A percentile compares a stretch with the other conserved stretches of the same genome.
phyloP scores from a whole-genome alignment of 2,329 filamentous ascomycete genomes.

The Verticillium tricorpus region DNA sequence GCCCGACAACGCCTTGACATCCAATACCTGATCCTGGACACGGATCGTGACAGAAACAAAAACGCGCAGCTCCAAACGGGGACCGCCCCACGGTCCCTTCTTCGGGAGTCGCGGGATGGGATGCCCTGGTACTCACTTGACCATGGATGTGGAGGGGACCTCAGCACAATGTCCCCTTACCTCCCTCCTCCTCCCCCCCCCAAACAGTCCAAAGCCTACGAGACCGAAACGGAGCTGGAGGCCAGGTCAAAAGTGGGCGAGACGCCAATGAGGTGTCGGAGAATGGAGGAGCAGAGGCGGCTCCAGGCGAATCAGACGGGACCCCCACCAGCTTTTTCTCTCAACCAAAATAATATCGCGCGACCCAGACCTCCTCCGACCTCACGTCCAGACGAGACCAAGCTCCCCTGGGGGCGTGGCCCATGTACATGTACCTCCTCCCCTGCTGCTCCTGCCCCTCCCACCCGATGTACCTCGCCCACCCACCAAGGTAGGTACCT shows the following conservation, averaged over 20 bases:
- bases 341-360: not conserved
- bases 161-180: not conserved
- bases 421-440: not conserved
- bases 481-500: not conserved
- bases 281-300: not conserved
- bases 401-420: not conserved
- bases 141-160: not conserved
- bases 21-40: not conserved
- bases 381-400: not conserved
- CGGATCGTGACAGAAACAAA: not conserved
- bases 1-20: not conserved
- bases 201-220: not conserved
- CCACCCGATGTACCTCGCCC: not conserved
- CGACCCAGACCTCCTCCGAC: not conserved
- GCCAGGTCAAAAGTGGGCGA: not conserved
- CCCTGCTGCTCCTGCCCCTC: not conserved
- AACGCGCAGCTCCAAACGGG: not conserved
- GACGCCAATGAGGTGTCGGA: not conserved
- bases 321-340: not conserved
- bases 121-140: not conserved
- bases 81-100: not conserved
- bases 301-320: not conserved
- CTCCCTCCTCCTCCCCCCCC: no score
- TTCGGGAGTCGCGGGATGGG: not conserved
- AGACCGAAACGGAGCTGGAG: not conserved